Evolutionary conservation across 2,329 filamentous ascomycete genomes (phyloP).

Genomic region (Colletotrichum agaves): DNA sequence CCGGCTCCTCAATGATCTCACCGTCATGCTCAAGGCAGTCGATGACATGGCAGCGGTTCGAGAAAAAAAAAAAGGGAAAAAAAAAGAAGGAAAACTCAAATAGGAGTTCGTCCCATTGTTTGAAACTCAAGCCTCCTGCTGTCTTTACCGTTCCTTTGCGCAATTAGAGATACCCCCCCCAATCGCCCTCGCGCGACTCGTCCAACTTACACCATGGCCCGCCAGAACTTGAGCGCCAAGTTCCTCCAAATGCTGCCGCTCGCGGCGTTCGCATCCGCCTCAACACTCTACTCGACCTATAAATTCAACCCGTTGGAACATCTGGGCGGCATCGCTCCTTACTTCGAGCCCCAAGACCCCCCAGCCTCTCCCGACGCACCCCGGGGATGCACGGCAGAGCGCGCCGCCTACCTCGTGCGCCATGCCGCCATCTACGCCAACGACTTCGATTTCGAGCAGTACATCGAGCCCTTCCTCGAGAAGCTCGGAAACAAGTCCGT

Average conservation of each 20-base stretch:
- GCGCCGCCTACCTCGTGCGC: conserved; percentile 66
- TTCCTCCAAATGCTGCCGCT: conserved; percentile 20
- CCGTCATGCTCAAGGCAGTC: not conserved
- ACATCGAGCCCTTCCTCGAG: conserved; percentile 65
- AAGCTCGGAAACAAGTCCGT: conserved; percentile 69
- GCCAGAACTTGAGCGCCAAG: conserved; percentile 10
- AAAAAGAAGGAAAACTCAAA: not conserved
- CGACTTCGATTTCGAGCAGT: conserved; percentile 67
- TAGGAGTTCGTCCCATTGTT: not conserved
- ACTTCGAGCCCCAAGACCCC: conserved; percentile 65
- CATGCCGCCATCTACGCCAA: conserved; percentile 71
- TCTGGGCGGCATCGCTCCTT: conserved; percentile 65
- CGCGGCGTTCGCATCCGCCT: conserved; percentile 33
- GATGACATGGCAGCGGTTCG: not conserved
- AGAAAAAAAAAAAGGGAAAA: no score
- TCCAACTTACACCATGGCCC: conserved; percentile 16
- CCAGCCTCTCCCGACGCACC: conserved; percentile 55
- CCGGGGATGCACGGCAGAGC: conserved; percentile 60
- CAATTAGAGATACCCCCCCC: not conserved
- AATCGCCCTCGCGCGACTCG: not conserved
- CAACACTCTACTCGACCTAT: conserved; percentile 57
- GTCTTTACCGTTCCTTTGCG: conserved; percentile 2
- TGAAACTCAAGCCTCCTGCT: conserved; percentile 3
- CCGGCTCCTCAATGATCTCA: conserved; percentile 24
- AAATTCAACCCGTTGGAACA: conserved; percentile 65